A percentile compares a stretch with the other conserved stretches of the same genome.
These are phyloP conservation scores for Malus hybrid DNA, from an alignment of 331 rosid genomes.

Conservation along the genomic window DNA sequence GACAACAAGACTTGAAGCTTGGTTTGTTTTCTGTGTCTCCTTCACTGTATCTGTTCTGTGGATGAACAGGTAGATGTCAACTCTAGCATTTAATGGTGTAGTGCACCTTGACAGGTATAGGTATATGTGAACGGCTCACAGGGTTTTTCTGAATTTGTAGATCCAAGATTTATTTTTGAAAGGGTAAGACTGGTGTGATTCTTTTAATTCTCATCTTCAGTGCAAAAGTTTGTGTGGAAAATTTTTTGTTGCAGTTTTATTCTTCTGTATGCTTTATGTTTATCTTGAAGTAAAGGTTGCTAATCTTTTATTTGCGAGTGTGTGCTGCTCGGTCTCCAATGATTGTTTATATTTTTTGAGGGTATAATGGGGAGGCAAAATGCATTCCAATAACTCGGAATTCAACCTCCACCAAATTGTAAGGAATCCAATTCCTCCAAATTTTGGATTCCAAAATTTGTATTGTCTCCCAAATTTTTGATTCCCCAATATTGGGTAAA, in stretches of 20 bases:
- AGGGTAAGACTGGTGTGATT: constrained; percentile 48
- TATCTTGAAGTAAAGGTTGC: not conserved
- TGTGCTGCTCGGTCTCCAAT: not conserved
- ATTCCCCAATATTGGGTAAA: too few species aligned
- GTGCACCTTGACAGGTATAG: constrained; percentile 39
- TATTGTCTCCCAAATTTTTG: too few species aligned
- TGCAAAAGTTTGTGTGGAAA: too few species aligned
- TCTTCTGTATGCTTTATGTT: too few species aligned
- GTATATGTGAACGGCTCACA: constrained; percentile 87
- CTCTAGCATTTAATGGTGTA: not conserved
- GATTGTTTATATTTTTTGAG: not conserved
- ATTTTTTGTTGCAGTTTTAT: too few species aligned
- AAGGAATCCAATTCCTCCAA: too few species aligned
- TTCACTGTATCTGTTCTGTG: not conserved
- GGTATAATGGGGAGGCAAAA: too few species aligned
- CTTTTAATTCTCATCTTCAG: not conserved
- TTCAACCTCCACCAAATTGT: too few species aligned
- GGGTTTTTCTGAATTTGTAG: constrained; percentile 80
- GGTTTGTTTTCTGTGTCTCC: not conserved
- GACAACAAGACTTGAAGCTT: too few species aligned
- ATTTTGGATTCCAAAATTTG: too few species aligned
- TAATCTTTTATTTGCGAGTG: not conserved
- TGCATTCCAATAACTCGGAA: too few species aligned
- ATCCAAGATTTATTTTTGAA: constrained; percentile 88
- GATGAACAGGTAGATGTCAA: not conserved